A percentile compares a stretch with the other conserved stretches of the same genome.
phyloP scores from a whole-genome alignment of 257 asterid species.

The Anisodus tanguticus region DNA sequence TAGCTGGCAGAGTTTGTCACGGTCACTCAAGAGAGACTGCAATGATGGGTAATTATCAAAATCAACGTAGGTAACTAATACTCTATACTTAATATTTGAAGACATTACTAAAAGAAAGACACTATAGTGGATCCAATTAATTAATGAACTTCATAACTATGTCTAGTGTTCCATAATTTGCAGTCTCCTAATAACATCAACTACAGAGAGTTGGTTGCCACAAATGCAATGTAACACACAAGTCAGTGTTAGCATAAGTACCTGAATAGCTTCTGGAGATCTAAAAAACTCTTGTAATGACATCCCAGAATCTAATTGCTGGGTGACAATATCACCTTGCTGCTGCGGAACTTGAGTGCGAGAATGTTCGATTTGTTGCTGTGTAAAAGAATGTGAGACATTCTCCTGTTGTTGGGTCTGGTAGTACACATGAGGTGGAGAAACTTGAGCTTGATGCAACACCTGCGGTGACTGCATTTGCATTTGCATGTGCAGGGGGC shows the following conservation, averaged over 20 bases:
- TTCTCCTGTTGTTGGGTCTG: conserved; percentile 61
- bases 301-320: conserved; percentile 71
- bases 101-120: conserved; percentile 5
- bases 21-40: conserved; percentile 85
- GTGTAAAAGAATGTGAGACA: conserved; percentile 46
- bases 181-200: conserved; percentile 24
- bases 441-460: conserved; percentile 50
- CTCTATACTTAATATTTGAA: neutral
- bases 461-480: conserved; percentile 47
- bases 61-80: neutral
- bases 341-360: conserved; percentile 45
- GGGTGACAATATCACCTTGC: conserved; percentile 54
- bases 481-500: conserved; percentile 53
- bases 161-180: neutral
- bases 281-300: conserved; percentile 68
- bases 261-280: conserved; percentile 91
- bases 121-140: neutral
- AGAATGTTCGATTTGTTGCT: conserved; percentile 51
- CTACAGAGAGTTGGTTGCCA: neutral
- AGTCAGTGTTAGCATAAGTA: conserved; percentile 26
- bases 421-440: conserved; percentile 51
- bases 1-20: conserved; percentile 91
- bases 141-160: conserved; percentile 9
- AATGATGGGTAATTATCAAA: conserved; percentile 31
- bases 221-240: neutral